Evolutionary conservation across 257 asterid species (phyloP).

Genomic region (Nyctanthes arbortristis): DNA sequence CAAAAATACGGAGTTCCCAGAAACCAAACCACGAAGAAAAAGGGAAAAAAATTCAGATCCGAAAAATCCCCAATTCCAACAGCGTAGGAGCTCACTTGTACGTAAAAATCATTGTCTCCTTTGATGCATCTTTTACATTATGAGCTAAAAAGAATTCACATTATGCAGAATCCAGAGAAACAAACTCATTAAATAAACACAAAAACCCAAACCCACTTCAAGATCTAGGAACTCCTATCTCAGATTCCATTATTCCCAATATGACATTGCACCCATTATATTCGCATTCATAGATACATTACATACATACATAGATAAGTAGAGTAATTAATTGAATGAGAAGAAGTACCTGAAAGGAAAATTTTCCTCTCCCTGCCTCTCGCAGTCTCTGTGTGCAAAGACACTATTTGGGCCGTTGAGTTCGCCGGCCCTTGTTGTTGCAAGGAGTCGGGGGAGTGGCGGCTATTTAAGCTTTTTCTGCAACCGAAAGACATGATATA

Average conservation of each 20-base stretch:
- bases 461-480: neutral
- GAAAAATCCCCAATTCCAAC: neutral
- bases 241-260: neutral
- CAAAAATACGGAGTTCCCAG: neutral
- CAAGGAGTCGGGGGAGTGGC: neutral
- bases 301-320: too few relatives aligned
- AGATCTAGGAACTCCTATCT: constrained; percentile 20
- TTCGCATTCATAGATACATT: neutral
- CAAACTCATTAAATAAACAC: neutral
- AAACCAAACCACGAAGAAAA: neutral
- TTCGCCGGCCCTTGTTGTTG: neutral
- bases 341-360: constrained; percentile 25
- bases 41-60: constrained; percentile 20
- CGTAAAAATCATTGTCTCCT: constrained; percentile 6
- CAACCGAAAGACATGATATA: neutral
- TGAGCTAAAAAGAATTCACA: neutral
- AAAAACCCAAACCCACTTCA: neutral
- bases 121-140: neutral
- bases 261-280: neutral
- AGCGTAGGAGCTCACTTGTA: constrained; percentile 17
- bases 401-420: neutral
- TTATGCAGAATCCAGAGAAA: neutral
- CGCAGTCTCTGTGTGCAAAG: neutral
- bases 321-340: neutral
- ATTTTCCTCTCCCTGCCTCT: neutral